Base-by-base conservation (phyloP, 176 grass and related monocot genomes). In the Phragmites australis region DNA sequence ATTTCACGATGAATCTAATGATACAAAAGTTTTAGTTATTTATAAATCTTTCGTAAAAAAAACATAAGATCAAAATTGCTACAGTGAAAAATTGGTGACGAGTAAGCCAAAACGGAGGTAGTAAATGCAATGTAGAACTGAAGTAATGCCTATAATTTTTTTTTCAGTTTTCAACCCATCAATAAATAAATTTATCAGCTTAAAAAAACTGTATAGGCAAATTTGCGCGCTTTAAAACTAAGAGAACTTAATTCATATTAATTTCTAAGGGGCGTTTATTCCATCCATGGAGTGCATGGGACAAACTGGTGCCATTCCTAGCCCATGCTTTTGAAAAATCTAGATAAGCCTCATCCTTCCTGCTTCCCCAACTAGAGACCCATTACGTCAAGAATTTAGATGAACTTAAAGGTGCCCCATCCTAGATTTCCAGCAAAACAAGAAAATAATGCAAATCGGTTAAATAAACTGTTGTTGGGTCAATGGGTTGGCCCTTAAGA, bases 271-370 rank as follows among this genome's bases (percentile, higher is more conserved):
- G 34, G 12, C 8, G 42, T 79, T 1, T 12, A n/a, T 48, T 58
- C 9, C 43, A 72, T 18, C 29, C 69, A 64, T 16, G 46, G 23
- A n/a, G 44, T 17, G 53, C 32, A 82, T 72, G 79, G 68, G 34
- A 17, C 43, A 51, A 4, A 64, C 9, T 37, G 59, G 15, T 44
- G 34, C 32, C 70, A 75, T 54, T n/a, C 81, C 58, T 27, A 31
- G 46, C 57, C 58, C 70, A 65, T 44, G 14, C 27, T 16, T 37
- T 3, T 26, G 22, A 29, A n/a, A 6, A 70, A 27, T 40, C 39
- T 15, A 71, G 26, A 37, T 34, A 46, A 19, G 2, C 3, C 21
- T 34, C 30, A 56, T 39, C 48, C 4, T 53, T 34, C 1, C 14
- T 15, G 50, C 23, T 15, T 12, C 30, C 59, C 50, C 10, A 74